Evolutionary conservation across 768 basidiomycete species (phyloP), one percentile per base, ranked within the genome.

Genomic region (Amanita inopinata): DNA sequence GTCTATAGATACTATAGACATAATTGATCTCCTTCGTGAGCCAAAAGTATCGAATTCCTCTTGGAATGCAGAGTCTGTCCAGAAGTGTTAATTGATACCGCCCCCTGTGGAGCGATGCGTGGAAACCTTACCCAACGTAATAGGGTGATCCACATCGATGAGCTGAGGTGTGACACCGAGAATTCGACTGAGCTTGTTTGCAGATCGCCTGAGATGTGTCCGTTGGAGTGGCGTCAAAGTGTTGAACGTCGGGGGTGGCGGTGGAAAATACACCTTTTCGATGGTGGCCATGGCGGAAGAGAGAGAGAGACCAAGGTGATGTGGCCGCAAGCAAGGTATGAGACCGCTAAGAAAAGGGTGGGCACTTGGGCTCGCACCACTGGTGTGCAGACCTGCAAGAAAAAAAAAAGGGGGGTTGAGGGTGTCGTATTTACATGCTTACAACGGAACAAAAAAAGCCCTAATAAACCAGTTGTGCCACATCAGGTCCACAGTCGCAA

Each of bases 111-210:
- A 20, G 14, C 23, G n/a, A 14, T 3, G 19, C 10, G 10, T 18
- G 15, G 12, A 10, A 30, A 19, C 14, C 38, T 48, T 17, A 48
- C 47, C 47, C 24, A 20, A 25, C 18, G 22, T 10, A 19, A 33
- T 36, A 11, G 33, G 20, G 24, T 28, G 32, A 15, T 25, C 40
- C 10, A 38, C 49, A 8, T 71, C 69, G 11, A 61, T 31, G 31
- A 71, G 50, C 33, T 63, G 69, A 15, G 69, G 70, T 8, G 66
- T 64, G 39, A 61, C 58, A 3, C 70, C 70, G n/a, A 71, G 52
- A 19, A 71, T 47, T 39, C 60, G 61, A 9, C 58, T 56, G 19
- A 71, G 58, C 48, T 69, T 71, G 45, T 56, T 63, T 23, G 63
- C 62, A 1, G 66, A 58, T 20, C 66, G 66, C 15, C 66, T 48